phyloP scores from a whole-genome alignment of 1,139 yeast genomes.

The Candida glucosophila region DNA sequence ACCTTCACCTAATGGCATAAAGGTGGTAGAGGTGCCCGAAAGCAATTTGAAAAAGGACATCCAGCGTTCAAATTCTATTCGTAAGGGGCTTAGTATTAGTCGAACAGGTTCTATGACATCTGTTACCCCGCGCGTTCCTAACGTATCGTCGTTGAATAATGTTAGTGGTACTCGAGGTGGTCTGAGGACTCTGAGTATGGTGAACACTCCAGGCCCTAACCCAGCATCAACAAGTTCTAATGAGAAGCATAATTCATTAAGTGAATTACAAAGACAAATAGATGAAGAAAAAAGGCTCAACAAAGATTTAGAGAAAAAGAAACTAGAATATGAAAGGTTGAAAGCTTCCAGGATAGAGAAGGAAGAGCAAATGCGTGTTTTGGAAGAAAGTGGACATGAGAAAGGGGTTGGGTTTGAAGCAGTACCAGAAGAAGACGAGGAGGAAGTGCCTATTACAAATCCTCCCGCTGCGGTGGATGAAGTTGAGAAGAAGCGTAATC shows the following conservation, averaged over 20 bases:
- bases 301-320: slow-evolving; percentile 20
- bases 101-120: slow-evolving; percentile 17
- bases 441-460: slow-evolving; percentile 10
- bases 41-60: slow-evolving; percentile 28
- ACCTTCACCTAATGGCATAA: slow-evolving; percentile 41
- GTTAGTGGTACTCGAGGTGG: too few relatives aligned
- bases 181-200: slow-evolving; percentile 5
- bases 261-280: slow-evolving; percentile 13
- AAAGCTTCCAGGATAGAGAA: slow-evolving; percentile 12
- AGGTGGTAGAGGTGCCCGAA: slow-evolving; percentile 41
- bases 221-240: slow-evolving; percentile 2
- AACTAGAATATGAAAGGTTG: slow-evolving; percentile 23
- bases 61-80: slow-evolving; percentile 32
- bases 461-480: slow-evolving; percentile 14
- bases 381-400: slow-evolving; percentile 2
- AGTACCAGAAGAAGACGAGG: slow-evolving; percentile 7
- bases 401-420: slow-evolving; percentile 1
- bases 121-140: slow-evolving; percentile 3
- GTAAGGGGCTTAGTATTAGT: slow-evolving; percentile 21
- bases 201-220: slow-evolving; percentile 2
- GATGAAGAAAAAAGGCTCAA: slow-evolving; percentile 24
- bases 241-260: slow-evolving; percentile 7
- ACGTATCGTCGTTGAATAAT: too few relatives aligned
- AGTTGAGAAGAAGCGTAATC: slow-evolving; percentile 10
- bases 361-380: slow-evolving; percentile 10